These are phyloP conservation scores for Pythium guiyangense DNA, from an alignment of 352 stramenopile genomes.

Conservation along the genomic window DNA sequence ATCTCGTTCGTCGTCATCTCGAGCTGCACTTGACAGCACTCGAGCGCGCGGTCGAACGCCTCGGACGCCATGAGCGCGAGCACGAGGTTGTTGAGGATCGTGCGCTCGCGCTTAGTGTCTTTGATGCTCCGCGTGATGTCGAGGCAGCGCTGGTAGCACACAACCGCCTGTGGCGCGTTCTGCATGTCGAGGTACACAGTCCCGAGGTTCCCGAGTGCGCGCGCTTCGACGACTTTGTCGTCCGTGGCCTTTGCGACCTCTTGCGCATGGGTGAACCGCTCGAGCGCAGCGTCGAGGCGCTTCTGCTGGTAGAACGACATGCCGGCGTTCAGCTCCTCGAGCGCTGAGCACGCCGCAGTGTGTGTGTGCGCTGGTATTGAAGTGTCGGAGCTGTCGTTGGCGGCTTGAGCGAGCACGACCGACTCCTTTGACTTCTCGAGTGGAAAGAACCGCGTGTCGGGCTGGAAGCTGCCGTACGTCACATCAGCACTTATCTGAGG, in stretches of 20 bases:
- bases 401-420: slow-evolving; percentile 1
- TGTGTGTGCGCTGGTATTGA: slow-evolving; percentile 1
- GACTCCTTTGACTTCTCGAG: slow-evolving; percentile 8
- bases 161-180: slow-evolving; percentile 60
- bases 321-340: slow-evolving; percentile 67
- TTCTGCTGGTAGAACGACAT: slow-evolving; percentile 80
- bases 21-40: slow-evolving; percentile 65
- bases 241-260: slow-evolving; percentile 38
- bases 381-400: neutral
- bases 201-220: slow-evolving; percentile 70
- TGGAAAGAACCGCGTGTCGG: neutral
- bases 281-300: slow-evolving; percentile 50
- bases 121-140: slow-evolving; percentile 68
- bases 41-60: slow-evolving; percentile 48
- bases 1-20: slow-evolving; percentile 62
- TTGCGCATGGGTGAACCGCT: slow-evolving; percentile 59
- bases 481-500: neutral
- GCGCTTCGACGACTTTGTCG: slow-evolving; percentile 64
- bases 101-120: slow-evolving; percentile 73
- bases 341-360: slow-evolving; percentile 26
- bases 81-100: slow-evolving; percentile 83
- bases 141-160: slow-evolving; percentile 74
- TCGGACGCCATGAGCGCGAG: slow-evolving; percentile 65
- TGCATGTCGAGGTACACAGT: slow-evolving; percentile 75
- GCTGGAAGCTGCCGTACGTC: slow-evolving; percentile 20